phyloP scores from a whole-genome alignment of 768 basidiomycete species.

The Suillus sp. region DNA sequence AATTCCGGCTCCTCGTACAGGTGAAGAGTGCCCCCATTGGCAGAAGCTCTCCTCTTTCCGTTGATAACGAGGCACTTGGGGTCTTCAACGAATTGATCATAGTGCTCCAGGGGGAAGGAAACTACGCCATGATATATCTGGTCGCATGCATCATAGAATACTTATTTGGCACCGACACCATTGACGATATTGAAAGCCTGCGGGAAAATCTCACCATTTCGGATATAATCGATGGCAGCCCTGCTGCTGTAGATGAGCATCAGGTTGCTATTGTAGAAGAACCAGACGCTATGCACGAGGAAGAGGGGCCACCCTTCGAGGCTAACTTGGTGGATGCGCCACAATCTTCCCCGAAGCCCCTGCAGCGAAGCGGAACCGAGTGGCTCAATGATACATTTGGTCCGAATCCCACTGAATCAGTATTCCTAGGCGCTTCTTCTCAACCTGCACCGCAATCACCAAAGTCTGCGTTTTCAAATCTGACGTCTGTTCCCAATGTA shows the following conservation, averaged over 20 bases:
- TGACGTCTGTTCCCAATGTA: slow-evolving; percentile 35
- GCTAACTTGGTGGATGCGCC: slow-evolving; percentile 16
- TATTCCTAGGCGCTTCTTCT: slow-evolving; percentile 19
- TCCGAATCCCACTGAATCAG: slow-evolving; percentile 27
- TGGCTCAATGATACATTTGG: slow-evolving; percentile 38
- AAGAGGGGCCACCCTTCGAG: slow-evolving; percentile 25
- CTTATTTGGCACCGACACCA: slow-evolving; percentile 81
- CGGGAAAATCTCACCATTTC: slow-evolving; percentile 55
- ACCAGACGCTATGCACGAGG: slow-evolving; percentile 24
- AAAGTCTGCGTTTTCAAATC: slow-evolving; percentile 38
- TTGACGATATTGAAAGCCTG: slow-evolving; percentile 73
- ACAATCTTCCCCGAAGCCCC: slow-evolving; percentile 14
- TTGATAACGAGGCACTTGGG: slow-evolving; percentile 66
- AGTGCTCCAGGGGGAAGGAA: slow-evolving; percentile 66
- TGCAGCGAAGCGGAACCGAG: slow-evolving; percentile 34
- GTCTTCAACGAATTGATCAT: slow-evolving; percentile 62
- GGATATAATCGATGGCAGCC: slow-evolving; percentile 72
- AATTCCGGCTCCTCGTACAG: slow-evolving; percentile 81
- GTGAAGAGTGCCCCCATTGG: slow-evolving; percentile 72
- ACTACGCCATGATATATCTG: slow-evolving; percentile 76
- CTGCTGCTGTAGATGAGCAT: slow-evolving; percentile 25
- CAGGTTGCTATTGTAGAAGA: slow-evolving; percentile 24
- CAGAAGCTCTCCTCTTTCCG: slow-evolving; percentile 63
- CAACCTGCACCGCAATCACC: slow-evolving; percentile 18
- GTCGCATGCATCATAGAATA: slow-evolving; percentile 87